phyloP scores from a whole-genome alignment of 1,284 basidiomycete species.

The Earliella scabrosa region DNA sequence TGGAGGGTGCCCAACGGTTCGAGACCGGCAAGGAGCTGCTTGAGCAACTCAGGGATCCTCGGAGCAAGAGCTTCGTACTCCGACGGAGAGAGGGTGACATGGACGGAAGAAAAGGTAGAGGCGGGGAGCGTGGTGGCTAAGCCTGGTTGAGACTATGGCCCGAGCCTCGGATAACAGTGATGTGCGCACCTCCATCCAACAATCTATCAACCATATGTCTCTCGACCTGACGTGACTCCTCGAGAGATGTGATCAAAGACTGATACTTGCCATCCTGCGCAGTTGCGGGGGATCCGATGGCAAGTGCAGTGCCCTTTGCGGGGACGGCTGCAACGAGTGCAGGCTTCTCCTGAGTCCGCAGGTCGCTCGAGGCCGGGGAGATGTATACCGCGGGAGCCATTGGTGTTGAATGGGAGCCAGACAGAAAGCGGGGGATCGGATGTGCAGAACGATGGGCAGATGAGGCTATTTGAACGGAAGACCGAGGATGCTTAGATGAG shows the following conservation, averaged over 20 bases:
- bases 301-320: conserved; percentile 54
- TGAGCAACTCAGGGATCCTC: conserved; percentile 56
- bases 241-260: conserved; percentile 60
- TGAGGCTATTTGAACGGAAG: conserved; percentile 11
- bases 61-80: conserved; percentile 66
- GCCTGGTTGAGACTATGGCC: conserved; percentile 10
- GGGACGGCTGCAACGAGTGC: conserved; percentile 28
- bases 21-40: conserved; percentile 61
- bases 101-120: conserved; percentile 64
- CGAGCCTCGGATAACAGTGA: conserved; percentile 4
- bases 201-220: conserved; percentile 78
- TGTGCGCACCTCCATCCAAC: conserved; percentile 67
- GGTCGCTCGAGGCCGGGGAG: conserved; percentile 24
- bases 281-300: conserved; percentile 73
- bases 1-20: conserved; percentile 70
- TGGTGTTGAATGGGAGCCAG: conserved; percentile 1
- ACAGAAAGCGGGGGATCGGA: conserved; percentile 3
- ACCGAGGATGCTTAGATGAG: conserved; percentile 19
- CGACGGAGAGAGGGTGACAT: conserved; percentile 59
- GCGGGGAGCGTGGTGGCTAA: conserved; percentile 63
- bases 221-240: conserved; percentile 59
- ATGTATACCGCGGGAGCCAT: conserved; percentile 68
- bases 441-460: conserved; percentile 15
- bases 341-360: conserved; percentile 24
- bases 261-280: conserved; percentile 80